phyloP scores from a whole-genome alignment of 202 grass and related monocot species.

The Elaeis oleifera region DNA sequence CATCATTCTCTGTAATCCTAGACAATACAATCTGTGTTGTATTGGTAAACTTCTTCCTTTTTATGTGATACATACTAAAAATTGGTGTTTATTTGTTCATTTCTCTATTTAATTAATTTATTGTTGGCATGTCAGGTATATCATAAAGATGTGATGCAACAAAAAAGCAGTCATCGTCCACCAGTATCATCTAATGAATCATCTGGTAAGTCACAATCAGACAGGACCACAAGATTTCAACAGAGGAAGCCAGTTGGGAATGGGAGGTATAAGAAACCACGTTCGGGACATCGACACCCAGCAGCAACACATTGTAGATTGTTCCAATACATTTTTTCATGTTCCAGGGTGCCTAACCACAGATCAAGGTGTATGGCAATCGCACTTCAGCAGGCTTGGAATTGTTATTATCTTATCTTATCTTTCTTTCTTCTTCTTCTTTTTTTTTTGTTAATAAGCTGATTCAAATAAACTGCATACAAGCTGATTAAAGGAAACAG shows the following conservation, averaged over 20 bases:
- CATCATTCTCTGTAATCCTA: too few relatives aligned
- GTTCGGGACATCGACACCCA: conserved; percentile 40
- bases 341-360: conserved; percentile 15
- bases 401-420: conserved; percentile 38
- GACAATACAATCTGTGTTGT: too few relatives aligned
- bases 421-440: neutral
- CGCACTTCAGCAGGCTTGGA: conserved; percentile 12
- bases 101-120: too few relatives aligned
- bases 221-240: conserved; percentile 24
- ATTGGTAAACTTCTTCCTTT: too few relatives aligned
- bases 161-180: conserved; percentile 36
- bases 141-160: conserved; percentile 72
- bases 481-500: neutral
- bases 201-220: conserved; percentile 34
- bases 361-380: conserved; percentile 12
- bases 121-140: conserved; percentile 34
- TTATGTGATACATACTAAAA: too few relatives aligned
- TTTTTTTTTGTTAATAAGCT: conserved; percentile 20
- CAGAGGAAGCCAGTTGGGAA: neutral
- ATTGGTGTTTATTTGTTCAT: too few relatives aligned
- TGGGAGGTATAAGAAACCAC: conserved; percentile 50
- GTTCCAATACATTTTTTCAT: conserved; percentile 13
- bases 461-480: conserved; percentile 27
- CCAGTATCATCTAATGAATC: conserved; percentile 8
- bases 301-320: conserved; percentile 41